Base-by-base conservation (phyloP, 768 basidiomycete genomes). In the Lyophyllum shimeji region DNA sequence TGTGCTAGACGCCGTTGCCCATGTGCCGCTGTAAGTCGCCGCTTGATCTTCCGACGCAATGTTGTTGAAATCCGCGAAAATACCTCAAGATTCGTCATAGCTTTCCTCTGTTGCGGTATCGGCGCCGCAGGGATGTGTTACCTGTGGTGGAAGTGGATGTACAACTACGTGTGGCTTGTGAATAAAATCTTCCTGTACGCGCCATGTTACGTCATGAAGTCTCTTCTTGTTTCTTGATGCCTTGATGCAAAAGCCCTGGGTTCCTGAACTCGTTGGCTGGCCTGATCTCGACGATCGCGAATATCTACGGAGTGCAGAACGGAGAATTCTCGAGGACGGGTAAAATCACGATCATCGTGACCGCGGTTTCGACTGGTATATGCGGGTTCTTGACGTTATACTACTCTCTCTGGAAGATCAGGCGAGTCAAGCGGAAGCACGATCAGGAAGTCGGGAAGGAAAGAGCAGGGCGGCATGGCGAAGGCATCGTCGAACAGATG, bases 81-180 rank as follows among this genome's bases (percentile, higher is more conserved):
- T 7, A 15, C 23, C 60, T n/a, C n/a, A n/a, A 84, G 83, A 56
- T 83, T 78, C 65, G 69, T 82, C 13, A 72, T 85, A 18, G 84
- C 83, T 13, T 81, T 77, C 65, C 42, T 79, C 9, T 86, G 84
- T 65, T 76, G 76, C n/a, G 82, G 76, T 1, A 63, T 85, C 47
- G 84, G 84, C 11, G 73, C 65, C 20, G 54, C 59, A 25, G 84
- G 84, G 2, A 84, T 86, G 84, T 57, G 74, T 24, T 84, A 78
- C 72, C 62, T 85, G 20, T 82, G 82, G 80, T 84, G 82, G 78
- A 72, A 74, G 57, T 86, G 84, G 83, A 74, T 69, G 61, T 69
- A 68, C 49, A 86, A 85, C 57, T 85, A 85, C 60, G 61, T 86
- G 50, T 85, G 84, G 83, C 63, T 80, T 23, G 68, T 78, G 13